Evolutionary conservation across 768 basidiomycete genomes (phyloP).

Genomic region (Mycena indigotica): DNA sequence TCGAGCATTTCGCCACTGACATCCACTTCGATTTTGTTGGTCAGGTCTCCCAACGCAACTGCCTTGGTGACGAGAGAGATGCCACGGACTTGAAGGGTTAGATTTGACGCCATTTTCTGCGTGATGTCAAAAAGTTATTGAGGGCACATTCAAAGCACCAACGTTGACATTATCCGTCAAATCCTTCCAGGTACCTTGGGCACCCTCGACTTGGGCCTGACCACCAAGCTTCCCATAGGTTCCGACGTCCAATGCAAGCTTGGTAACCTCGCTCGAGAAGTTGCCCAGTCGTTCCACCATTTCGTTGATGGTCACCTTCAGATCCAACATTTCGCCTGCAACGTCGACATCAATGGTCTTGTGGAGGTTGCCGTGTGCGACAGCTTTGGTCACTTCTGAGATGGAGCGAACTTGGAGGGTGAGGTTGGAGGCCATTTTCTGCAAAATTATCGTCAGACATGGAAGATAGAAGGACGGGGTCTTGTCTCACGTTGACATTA

Average conservation of each 20-base stretch:
- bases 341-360: constrained; percentile 78
- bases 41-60: constrained; percentile 62
- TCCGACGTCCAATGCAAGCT: constrained; percentile 82
- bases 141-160: no score
- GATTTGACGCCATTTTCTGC: constrained; percentile 3
- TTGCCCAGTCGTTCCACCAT: constrained; percentile 47
- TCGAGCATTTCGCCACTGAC: constrained; percentile 35
- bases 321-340: constrained; percentile 78
- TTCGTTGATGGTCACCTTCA: constrained; percentile 64
- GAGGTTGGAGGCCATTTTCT: constrained; percentile 57
- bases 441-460: constrained; percentile 42
- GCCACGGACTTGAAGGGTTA: constrained; percentile 20
- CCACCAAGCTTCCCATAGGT: constrained; percentile 88
- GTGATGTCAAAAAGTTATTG: no score
- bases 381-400: constrained; percentile 72
- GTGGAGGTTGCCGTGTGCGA: constrained; percentile 70
- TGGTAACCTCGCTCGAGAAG: constrained; percentile 66
- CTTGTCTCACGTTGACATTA: constrained; percentile 59
- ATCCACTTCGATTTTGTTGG: constrained; percentile 90
- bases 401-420: constrained; percentile 68
- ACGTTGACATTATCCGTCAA: constrained; percentile 66
- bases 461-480: constrained; percentile 60
- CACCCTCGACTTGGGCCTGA: constrained; percentile 85
- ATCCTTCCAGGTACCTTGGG: constrained; percentile 86
- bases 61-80: constrained; percentile 52